These are phyloP conservation scores for Lomentospora prolificans DNA, from an alignment of 2,329 filamentous ascomycete genomes.

Conservation along the genomic window DNA sequence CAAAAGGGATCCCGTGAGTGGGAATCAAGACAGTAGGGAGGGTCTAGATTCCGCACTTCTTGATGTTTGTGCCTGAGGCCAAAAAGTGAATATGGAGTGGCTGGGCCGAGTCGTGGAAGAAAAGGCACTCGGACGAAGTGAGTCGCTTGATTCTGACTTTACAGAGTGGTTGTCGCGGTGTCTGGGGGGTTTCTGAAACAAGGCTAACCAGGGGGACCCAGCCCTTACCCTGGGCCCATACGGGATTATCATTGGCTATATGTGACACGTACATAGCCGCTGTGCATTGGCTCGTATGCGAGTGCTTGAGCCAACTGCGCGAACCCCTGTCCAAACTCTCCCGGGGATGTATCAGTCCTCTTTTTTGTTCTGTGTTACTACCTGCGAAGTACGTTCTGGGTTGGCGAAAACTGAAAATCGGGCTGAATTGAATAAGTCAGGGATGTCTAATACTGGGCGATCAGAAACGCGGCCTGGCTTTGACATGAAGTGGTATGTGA, in stretches of 20 bases:
- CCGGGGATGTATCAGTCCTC: not conserved
- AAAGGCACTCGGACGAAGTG: too few relatives aligned
- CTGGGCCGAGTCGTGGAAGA: too few relatives aligned
- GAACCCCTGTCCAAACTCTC: not conserved
- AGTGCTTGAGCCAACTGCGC: slow-evolving; percentile 7
- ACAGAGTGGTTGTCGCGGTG: not conserved
- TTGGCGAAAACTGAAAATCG: too few relatives aligned
- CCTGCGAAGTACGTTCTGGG: too few relatives aligned
- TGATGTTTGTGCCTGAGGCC: not conserved
- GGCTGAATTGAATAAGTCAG: not conserved
- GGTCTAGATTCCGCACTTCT: not conserved
- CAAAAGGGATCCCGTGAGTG: too few relatives aligned
- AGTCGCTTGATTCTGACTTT: too few relatives aligned
- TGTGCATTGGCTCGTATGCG: slow-evolving; percentile 9
- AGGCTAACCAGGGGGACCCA: slow-evolving; percentile 2
- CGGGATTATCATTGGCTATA: not conserved
- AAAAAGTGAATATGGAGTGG: too few relatives aligned
- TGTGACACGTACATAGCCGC: slow-evolving; percentile 8
- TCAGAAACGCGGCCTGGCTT: not conserved
- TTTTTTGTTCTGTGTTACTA: not conserved
- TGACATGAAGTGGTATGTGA: not conserved
- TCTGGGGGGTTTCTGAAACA: slow-evolving; percentile 8
- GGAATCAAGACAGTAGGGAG: not conserved
- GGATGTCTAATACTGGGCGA: not conserved
- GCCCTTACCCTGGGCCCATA: slow-evolving; percentile 2